Evolutionary conservation across 352 stramenopile species (phyloP).

Genomic region (Phytophthora tentaculata): DNA sequence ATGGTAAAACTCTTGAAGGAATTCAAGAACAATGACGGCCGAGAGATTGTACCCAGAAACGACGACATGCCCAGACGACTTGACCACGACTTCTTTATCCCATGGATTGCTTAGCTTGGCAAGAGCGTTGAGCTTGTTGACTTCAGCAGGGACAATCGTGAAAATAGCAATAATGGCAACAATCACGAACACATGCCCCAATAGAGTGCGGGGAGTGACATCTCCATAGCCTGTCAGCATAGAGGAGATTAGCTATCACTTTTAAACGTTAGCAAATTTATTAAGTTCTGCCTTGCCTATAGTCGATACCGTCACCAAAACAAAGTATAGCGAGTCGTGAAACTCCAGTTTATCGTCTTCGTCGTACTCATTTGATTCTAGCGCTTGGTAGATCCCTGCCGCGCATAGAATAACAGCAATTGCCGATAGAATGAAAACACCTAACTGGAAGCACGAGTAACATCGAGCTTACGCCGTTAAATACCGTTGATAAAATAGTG

Average conservation of each 20-base stretch:
- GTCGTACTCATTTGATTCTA: constrained; percentile 53
- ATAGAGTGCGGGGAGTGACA: constrained; percentile 52
- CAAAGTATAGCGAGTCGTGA: constrained; percentile 77
- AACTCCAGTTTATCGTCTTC: constrained; percentile 47
- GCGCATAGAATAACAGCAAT: constrained; percentile 70
- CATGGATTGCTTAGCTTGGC: constrained; percentile 63
- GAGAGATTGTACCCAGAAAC: constrained; percentile 59
- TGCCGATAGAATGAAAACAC: constrained; percentile 70
- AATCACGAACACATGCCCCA: constrained; percentile 77
- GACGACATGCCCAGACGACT: constrained; percentile 65
- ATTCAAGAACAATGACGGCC: constrained; percentile 52
- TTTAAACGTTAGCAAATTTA: too few relatives aligned
- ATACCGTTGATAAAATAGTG: not conserved
- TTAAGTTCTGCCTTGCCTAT: constrained; percentile 71
- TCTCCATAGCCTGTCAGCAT: constrained; percentile 62
- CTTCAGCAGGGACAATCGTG: constrained; percentile 65
- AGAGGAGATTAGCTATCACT: not conserved
- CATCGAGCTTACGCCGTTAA: not conserved
- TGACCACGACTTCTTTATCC: constrained; percentile 61
- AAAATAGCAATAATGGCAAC: constrained; percentile 73
- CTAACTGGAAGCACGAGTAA: constrained; percentile 37
- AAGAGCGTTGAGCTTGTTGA: constrained; percentile 66
- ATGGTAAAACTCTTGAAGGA: constrained; percentile 81
- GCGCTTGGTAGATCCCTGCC: constrained; percentile 67
- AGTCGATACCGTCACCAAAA: constrained; percentile 74